Evolutionary conservation across 192 early-diverging fungal genomes (phyloP).

Genomic region (Lunasporangiospora selenospora): DNA sequence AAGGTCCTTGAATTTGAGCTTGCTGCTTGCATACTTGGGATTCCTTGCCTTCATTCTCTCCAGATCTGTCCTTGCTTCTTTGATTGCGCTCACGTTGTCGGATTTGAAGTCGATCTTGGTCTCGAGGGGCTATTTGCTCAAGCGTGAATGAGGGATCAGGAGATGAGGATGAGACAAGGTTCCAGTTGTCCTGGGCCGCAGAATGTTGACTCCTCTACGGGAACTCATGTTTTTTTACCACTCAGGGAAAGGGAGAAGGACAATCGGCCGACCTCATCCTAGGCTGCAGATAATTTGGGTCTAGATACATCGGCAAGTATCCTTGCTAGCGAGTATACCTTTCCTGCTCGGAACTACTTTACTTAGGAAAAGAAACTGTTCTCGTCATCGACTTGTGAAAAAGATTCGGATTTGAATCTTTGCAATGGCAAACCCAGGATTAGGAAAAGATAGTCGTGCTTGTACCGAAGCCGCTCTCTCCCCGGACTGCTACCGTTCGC

Average conservation of each 20-base stretch:
- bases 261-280: slow-evolving; percentile 23
- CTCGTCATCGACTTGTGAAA: too few relatives aligned
- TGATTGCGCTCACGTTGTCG: slow-evolving; percentile 10
- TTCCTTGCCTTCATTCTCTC: slow-evolving; percentile 11
- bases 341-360: slow-evolving; percentile 23
- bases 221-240: slow-evolving; percentile 23
- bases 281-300: slow-evolving; percentile 13
- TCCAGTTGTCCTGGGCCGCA: slow-evolving; percentile 6
- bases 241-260: slow-evolving; percentile 17
- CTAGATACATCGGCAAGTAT: slow-evolving; percentile 17
- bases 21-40: slow-evolving; percentile 8
- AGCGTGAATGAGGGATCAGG: slow-evolving; percentile 4
- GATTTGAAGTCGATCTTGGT: slow-evolving; percentile 7
- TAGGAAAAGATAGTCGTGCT: too few relatives aligned
- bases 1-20: slow-evolving; percentile 12
- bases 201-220: slow-evolving; percentile 14
- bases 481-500: too few relatives aligned
- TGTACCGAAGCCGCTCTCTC: too few relatives aligned
- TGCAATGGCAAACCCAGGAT: too few relatives aligned
- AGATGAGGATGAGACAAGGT: background rate
- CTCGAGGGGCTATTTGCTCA: slow-evolving; percentile 7
- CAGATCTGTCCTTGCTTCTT: slow-evolving; percentile 13
- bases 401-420: too few relatives aligned
- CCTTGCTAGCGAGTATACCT: slow-evolving; percentile 12
- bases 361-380: slow-evolving; percentile 19